phyloP scores from a whole-genome alignment of 192 early-diverging fungal species.

The Backusella parvicylindrica region DNA sequence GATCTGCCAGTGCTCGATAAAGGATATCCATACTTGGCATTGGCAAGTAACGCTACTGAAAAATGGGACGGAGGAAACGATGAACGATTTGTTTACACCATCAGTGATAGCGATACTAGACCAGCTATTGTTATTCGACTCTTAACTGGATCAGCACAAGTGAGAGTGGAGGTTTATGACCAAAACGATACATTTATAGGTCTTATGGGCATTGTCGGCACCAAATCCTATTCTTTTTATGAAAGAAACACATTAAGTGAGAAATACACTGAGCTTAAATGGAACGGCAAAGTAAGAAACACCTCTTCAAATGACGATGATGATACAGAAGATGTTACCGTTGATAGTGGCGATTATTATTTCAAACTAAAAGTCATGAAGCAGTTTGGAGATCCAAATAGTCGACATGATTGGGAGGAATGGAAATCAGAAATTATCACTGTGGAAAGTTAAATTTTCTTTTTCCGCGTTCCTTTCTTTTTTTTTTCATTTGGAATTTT shows the following conservation, averaged over 20 bases:
- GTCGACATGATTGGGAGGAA: constrained; percentile 7
- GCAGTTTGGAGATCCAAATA: constrained; percentile 17
- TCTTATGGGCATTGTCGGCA: not conserved
- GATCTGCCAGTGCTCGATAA: constrained; percentile 38
- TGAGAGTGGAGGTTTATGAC: constrained; percentile 13
- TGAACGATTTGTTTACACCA: not conserved
- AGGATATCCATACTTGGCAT: constrained; percentile 13
- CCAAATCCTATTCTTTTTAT: not conserved
- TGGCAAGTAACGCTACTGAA: not conserved
- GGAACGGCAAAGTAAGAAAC: constrained; percentile 14
- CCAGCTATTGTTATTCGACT: constrained; percentile 29
- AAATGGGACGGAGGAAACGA: not conserved
- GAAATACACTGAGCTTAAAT: not conserved
- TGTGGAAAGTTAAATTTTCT: not conserved
- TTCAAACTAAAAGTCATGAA: constrained; percentile 22
- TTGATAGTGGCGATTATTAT: constrained; percentile 18
- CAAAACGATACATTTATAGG: not conserved
- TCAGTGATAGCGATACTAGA: constrained; percentile 38
- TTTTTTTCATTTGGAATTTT: not conserved
- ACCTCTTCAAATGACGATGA: not conserved
- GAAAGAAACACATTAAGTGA: constrained; percentile 14
- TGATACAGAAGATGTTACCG: not conserved
- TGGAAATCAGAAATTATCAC: constrained; percentile 14
- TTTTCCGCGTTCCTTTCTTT: not conserved
- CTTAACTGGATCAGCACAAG: constrained; percentile 13